A percentile compares a stretch with the other conserved stretches of the same genome.
phyloP scores from a whole-genome alignment of 768 basidiomycete species.

The Wakefieldia striispora region DNA sequence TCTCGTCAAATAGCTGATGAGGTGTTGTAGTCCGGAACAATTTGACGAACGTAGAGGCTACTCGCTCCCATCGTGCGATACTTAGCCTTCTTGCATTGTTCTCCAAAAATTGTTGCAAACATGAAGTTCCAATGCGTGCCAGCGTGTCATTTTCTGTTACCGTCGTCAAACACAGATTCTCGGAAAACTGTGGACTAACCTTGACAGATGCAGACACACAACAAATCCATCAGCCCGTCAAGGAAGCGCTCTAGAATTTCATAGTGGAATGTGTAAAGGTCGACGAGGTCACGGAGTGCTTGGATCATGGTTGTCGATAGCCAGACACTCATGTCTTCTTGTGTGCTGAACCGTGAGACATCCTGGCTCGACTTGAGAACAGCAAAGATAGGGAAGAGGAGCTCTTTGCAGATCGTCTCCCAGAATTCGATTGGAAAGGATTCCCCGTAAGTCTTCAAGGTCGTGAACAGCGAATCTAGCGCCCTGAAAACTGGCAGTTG shows the following conservation, averaged over 20 bases:
- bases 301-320: conserved; percentile 99
- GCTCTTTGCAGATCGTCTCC: conserved; percentile 95
- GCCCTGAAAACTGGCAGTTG: conserved; percentile 52
- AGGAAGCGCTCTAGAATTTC: conserved; percentile 85
- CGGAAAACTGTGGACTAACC: conserved; percentile 47
- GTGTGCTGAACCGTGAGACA: conserved; percentile 87
- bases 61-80: conserved; percentile 82
- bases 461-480: conserved; percentile 93
- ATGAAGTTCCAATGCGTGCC: conserved; percentile 96
- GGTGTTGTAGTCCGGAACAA: conserved; percentile 98
- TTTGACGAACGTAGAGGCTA: conserved; percentile 89
- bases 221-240: conserved; percentile 88
- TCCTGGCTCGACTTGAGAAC: conserved; percentile 93
- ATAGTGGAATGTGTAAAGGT: conserved; percentile 95
- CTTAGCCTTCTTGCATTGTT: conserved; percentile 88
- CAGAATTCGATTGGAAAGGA: conserved; percentile 91
- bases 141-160: conserved; percentile 92
- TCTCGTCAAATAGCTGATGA: conserved; percentile 94
- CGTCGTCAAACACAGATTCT: conserved; percentile 2
- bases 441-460: conserved; percentile 85
- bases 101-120: conserved; percentile 93
- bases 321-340: conserved; percentile 99
- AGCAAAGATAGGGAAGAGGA: conserved; percentile 97
- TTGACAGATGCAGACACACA: conserved; percentile 98
- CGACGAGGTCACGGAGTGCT: conserved; percentile 91